phyloP scores from a whole-genome alignment of 2,329 filamentous ascomycete genomes.

The Thelonectria blattea region DNA sequence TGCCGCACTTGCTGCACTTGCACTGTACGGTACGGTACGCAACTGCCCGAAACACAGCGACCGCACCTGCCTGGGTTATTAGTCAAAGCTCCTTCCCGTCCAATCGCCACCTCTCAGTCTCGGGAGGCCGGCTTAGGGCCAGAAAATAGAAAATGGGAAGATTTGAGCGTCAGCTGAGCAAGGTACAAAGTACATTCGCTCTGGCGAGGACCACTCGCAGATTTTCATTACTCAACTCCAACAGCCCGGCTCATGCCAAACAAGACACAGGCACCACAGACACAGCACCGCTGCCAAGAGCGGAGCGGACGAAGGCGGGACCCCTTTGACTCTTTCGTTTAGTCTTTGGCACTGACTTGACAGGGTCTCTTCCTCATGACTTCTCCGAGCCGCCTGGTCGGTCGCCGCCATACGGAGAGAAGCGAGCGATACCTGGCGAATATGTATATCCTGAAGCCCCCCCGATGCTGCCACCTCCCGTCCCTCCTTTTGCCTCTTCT shows the following conservation, averaged over 20 bases:
- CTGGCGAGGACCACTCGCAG: conserved; percentile 42
- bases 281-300: conserved; percentile 10
- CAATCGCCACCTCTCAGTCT: conserved; percentile 36
- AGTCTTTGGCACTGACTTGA: not conserved
- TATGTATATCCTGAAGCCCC: conserved; percentile 18
- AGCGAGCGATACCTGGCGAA: not conserved
- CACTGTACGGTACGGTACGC: no score
- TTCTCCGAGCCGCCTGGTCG: conserved; percentile 15
- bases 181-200: not conserved
- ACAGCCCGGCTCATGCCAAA: conserved; percentile 33
- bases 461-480: conserved; percentile 10
- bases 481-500: conserved; percentile 5
- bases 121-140: not conserved
- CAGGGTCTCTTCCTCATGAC: conserved; percentile 14
- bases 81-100: conserved; percentile 43
- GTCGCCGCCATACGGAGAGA: conserved; percentile 10
- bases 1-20: no score
- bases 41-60: not conserved
- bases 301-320: not conserved
- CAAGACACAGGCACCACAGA: not conserved
- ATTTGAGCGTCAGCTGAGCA: conserved; percentile 2
- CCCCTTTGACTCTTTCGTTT: conserved; percentile 7
- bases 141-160: not conserved
- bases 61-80: conserved; percentile 40
- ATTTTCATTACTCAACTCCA: conserved; percentile 56